phyloP scores from a whole-genome alignment of 2,329 filamentous ascomycete genomes.

The Chaetomium strumarium region DNA sequence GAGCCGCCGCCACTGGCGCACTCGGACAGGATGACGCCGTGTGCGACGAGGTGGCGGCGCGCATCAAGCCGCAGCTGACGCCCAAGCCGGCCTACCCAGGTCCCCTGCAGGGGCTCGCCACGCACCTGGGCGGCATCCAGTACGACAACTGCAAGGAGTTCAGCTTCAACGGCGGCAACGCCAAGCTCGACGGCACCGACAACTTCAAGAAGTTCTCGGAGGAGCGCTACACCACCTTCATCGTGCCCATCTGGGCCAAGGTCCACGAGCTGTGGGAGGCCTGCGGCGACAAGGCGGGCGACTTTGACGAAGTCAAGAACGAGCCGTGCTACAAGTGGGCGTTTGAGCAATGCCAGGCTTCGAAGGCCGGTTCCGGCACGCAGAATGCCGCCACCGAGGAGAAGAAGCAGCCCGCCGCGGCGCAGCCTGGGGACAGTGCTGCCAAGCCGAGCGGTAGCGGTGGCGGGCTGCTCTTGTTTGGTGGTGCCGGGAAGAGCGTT shows the following conservation, averaged over 20 bases:
- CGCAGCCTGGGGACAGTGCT: too few relatives aligned
- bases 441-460: too few relatives aligned
- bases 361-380: too few relatives aligned
- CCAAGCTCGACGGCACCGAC: conserved; percentile 1
- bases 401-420: too few relatives aligned
- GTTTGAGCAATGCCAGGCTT: conserved; percentile 1
- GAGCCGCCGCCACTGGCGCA: background rate
- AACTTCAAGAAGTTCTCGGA: background rate
- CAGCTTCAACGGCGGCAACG: background rate
- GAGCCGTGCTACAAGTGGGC: conserved; percentile 13
- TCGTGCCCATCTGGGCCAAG: conserved; percentile 9
- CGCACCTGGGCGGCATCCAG: conserved; percentile 9
- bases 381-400: too few relatives aligned
- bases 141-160: conserved; percentile 7
- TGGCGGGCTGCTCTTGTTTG: too few relatives aligned
- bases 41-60: conserved; percentile 7
- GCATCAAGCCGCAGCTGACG: conserved; percentile 10
- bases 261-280: conserved; percentile 6
- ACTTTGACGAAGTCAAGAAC: background rate
- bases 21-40: background rate
- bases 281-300: conserved; percentile 2
- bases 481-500: too few relatives aligned
- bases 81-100: conserved; percentile 8
- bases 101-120: conserved; percentile 2
- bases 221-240: conserved; percentile 6